These are phyloP conservation scores for Penicillium coffeae DNA, from an alignment of 495 filamentous ascomycete genomes.

Conservation along the genomic window DNA sequence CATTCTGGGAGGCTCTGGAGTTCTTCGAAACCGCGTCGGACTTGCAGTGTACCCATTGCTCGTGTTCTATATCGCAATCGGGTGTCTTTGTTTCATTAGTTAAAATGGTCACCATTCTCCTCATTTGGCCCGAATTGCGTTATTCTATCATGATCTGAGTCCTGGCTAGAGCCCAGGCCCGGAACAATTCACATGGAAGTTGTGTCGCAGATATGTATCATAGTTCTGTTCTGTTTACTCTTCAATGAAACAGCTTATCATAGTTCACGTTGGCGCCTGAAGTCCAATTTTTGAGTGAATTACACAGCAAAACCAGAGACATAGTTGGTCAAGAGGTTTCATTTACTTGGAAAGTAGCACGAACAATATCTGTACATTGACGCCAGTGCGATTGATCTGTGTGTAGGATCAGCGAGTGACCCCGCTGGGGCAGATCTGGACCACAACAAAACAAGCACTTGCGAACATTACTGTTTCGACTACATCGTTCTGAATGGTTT, in stretches of 20 bases:
- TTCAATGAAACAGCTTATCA: background rate
- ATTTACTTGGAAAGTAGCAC: too few species aligned
- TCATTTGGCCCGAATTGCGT: background rate
- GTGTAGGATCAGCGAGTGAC: too few species aligned
- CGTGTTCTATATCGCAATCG: slow-evolving; percentile 92
- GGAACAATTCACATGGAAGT: background rate
- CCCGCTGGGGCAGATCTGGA: too few species aligned
- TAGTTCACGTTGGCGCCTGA: background rate
- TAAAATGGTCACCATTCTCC: slow-evolving; percentile 34
- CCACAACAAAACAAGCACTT: too few species aligned
- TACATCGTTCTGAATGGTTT: too few species aligned
- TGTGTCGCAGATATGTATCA: slow-evolving; percentile 10
- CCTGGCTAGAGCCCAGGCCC: background rate
- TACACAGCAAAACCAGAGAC: too few species aligned
- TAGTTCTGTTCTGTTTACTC: background rate
- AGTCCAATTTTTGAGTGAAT: too few species aligned
- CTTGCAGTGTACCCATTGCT: slow-evolving; percentile 93
- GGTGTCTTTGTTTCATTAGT: slow-evolving; percentile 94
- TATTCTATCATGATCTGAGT: background rate
- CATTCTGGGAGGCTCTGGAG: slow-evolving; percentile 91
- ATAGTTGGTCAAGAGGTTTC: too few species aligned
- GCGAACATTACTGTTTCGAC: too few species aligned
- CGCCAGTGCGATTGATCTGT: too few species aligned
- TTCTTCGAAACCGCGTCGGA: slow-evolving; percentile 89
- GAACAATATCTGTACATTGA: too few species aligned